A percentile compares a stretch with the other conserved stretches of the same genome.
phyloP scores from a whole-genome alignment of 2,329 filamentous ascomycete species.

The Trichophyton schoenleinii region DNA sequence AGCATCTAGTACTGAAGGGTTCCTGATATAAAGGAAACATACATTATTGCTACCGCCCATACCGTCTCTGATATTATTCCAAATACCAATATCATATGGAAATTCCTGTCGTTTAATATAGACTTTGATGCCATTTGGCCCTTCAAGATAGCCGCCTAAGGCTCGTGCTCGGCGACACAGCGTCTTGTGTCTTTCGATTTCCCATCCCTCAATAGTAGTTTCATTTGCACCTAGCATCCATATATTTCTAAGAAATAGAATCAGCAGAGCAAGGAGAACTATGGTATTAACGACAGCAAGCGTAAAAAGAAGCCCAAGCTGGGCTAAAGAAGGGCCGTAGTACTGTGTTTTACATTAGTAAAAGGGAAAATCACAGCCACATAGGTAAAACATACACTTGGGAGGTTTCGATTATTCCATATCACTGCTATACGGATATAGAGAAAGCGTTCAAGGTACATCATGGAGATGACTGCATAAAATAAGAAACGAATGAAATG shows the following conservation, averaged over 20 bases:
- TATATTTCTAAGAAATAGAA: conserved; percentile 43
- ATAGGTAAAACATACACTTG: conserved; percentile 37
- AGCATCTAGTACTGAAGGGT: neutral
- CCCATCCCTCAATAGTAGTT: conserved; percentile 55
- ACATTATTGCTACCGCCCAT: conserved; percentile 45
- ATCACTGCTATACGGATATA: conserved; percentile 40
- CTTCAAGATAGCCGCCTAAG: conserved; percentile 47
- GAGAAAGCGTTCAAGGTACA: conserved; percentile 44
- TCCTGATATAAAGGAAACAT: too few relatives aligned
- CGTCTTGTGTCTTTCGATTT: conserved; percentile 38
- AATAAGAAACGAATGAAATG: conserved; percentile 53
- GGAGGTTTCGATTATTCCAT: conserved; percentile 44
- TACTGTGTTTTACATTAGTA: conserved; percentile 31
- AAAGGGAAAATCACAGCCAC: neutral
- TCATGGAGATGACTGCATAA: conserved; percentile 46
- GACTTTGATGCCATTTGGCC: conserved; percentile 43
- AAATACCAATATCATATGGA: conserved; percentile 54
- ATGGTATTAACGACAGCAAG: conserved; percentile 44
- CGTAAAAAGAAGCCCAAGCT: conserved; percentile 45
- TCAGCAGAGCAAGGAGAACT: conserved; percentile 42
- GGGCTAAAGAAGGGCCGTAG: conserved; percentile 42
- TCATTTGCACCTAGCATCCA: conserved; percentile 47
- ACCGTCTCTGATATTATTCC: conserved; percentile 44
- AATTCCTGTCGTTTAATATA: conserved; percentile 49
- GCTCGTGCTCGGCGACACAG: conserved; percentile 34